Evolutionary conservation across 441 rosid species (phyloP).

Genomic region (Pelargonium cotyledonis): DNA sequence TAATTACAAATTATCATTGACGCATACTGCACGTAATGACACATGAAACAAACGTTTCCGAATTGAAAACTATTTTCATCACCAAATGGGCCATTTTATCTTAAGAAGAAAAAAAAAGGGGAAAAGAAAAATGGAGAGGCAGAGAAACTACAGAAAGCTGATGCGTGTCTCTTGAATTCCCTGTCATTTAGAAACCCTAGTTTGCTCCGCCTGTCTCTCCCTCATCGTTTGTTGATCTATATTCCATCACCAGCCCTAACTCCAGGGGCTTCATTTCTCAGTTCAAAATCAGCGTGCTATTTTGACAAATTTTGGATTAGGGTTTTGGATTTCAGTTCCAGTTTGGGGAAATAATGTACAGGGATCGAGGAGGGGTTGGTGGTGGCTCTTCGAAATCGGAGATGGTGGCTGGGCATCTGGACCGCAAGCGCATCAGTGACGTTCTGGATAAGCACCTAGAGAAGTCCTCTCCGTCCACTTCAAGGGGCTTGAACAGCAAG

Average conservation of each 20-base stretch:
- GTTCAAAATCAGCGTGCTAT: not conserved
- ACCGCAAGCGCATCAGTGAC: slow-evolving; percentile 74
- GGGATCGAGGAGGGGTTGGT: slow-evolving; percentile 46
- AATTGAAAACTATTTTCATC: too few relatives aligned
- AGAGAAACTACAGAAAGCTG: slow-evolving; percentile 23
- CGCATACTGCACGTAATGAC: too few relatives aligned
- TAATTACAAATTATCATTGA: too few relatives aligned
- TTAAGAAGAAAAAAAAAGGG: not conserved
- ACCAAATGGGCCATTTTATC: too few relatives aligned
- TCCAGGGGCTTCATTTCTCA: not conserved
- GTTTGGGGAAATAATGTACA: slow-evolving; percentile 39
- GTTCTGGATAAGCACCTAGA: slow-evolving; percentile 80
- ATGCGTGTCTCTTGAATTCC: slow-evolving; percentile 21
- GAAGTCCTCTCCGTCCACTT: slow-evolving; percentile 80
- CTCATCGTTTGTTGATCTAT: not conserved
- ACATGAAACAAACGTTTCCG: too few relatives aligned
- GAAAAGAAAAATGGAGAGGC: slow-evolving; percentile 20
- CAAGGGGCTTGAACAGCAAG: slow-evolving; percentile 43
- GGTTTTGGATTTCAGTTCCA: not conserved
- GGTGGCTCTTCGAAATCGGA: slow-evolving; percentile 61
- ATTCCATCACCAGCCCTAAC: not conserved
- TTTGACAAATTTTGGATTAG: slow-evolving; percentile 8
- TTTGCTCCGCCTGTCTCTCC: slow-evolving; percentile 27
- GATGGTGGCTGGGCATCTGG: slow-evolving; percentile 47
- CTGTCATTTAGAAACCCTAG: slow-evolving; percentile 28